A percentile compares a stretch with the other conserved stretches of the same genome.
Evolutionary conservation across 2,329 filamentous ascomycete species (phyloP).

Genomic region (Colletotrichum neosansevieriae): DNA sequence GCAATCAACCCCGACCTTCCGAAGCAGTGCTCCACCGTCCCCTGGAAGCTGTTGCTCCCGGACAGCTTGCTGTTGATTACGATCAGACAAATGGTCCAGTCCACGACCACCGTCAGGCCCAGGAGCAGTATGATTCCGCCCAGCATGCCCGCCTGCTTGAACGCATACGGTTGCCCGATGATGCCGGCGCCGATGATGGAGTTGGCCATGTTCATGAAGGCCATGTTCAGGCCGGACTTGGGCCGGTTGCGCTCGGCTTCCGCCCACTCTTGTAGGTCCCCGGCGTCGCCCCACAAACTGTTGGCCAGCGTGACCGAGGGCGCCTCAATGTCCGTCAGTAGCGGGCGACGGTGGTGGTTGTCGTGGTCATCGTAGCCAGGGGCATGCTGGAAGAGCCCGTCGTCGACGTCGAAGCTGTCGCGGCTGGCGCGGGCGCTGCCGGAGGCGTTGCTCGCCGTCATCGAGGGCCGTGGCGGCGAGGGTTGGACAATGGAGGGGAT

Average conservation of each 20-base stretch:
- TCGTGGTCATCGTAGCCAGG: slow-evolving; percentile 33
- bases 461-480: slow-evolving; percentile 34
- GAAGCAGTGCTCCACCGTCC: slow-evolving; percentile 96
- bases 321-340: slow-evolving; percentile 86
- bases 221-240: slow-evolving; percentile 85
- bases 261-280: slow-evolving; percentile 61
- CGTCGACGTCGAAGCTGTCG: slow-evolving; percentile 42
- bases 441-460: slow-evolving; percentile 34
- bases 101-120: slow-evolving; percentile 83
- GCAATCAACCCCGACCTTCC: slow-evolving; percentile 88
- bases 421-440: slow-evolving; percentile 17
- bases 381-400: slow-evolving; percentile 37
- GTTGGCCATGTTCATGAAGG: slow-evolving; percentile 99
- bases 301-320: slow-evolving; percentile 80
- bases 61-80: slow-evolving; percentile 98
- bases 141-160: slow-evolving; percentile 88
- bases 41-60: slow-evolving; percentile 93
- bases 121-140: slow-evolving; percentile 84
- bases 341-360: slow-evolving; percentile 69
- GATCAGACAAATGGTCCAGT: slow-evolving; percentile 98
- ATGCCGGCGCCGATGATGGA: slow-evolving; percentile 89
- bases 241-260: slow-evolving; percentile 73
- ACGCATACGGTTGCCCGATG: slow-evolving; percentile 93
- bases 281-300: slow-evolving; percentile 54
- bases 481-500: slow-evolving; percentile 56